Evolutionary conservation across 2,329 filamentous ascomycete species (phyloP).

Genomic region (Beauveria pseudobassiana): DNA sequence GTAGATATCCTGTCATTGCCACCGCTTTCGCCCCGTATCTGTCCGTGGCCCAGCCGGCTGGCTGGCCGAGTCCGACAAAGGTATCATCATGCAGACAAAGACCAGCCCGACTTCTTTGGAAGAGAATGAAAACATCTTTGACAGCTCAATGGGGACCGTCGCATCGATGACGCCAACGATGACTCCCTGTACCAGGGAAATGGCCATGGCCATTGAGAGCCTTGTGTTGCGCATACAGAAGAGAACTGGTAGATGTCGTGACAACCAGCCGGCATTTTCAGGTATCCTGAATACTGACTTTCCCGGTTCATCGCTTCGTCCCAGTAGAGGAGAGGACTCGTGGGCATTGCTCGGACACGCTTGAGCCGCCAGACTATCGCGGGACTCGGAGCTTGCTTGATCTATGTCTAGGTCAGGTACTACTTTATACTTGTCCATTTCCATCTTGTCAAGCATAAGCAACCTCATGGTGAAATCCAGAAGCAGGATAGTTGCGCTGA

Average conservation of each 20-base stretch:
- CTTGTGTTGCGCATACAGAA: background rate
- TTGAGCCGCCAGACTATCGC: background rate
- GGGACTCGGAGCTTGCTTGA: background rate
- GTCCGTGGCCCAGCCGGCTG: constrained; percentile 5
- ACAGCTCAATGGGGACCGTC: background rate
- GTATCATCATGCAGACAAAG: background rate
- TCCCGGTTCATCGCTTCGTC: background rate
- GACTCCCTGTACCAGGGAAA: background rate
- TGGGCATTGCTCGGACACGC: no score
- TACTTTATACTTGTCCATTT: background rate
- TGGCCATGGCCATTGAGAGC: background rate
- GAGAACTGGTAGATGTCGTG: background rate
- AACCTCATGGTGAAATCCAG: background rate
- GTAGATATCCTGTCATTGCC: background rate
- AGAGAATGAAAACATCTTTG: background rate
- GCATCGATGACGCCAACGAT: background rate
- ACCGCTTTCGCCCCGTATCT: constrained; percentile 8
- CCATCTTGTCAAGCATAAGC: background rate
- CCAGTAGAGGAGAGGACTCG: background rate
- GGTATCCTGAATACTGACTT: background rate
- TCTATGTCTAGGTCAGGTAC: background rate
- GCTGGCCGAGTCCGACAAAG: background rate
- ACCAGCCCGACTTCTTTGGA: background rate
- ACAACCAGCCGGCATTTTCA: background rate
- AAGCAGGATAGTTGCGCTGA: background rate